Evolutionary conservation across 2,329 filamentous ascomycete species (phyloP).

Genomic region (Aspergillus pseudonomiae): DNA sequence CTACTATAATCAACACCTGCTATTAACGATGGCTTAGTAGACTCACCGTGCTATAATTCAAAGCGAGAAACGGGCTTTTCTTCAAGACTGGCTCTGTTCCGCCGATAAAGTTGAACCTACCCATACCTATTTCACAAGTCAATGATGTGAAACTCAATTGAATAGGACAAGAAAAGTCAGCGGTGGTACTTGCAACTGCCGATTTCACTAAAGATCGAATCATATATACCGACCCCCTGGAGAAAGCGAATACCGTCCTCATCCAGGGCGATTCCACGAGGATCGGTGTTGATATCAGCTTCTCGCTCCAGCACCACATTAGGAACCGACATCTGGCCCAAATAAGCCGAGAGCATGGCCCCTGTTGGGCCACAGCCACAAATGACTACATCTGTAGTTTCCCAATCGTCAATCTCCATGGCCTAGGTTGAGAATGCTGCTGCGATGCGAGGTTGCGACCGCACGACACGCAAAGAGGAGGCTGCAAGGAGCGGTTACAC

Average conservation of each 20-base stretch:
- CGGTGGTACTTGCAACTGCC: slow-evolving; percentile 25
- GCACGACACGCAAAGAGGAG: not conserved
- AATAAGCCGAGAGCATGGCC: slow-evolving; percentile 32
- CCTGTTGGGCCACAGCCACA: slow-evolving; percentile 40
- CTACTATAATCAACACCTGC: slow-evolving; percentile 6
- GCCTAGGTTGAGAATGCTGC: not conserved
- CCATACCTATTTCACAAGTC: slow-evolving; percentile 18
- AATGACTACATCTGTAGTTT: slow-evolving; percentile 34
- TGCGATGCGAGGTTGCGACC: not conserved
- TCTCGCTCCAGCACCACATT: slow-evolving; percentile 36
- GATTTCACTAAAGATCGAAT: slow-evolving; percentile 30
- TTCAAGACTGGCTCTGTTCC: slow-evolving; percentile 24
- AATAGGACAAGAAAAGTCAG: not conserved
- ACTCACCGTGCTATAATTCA: slow-evolving; percentile 21
- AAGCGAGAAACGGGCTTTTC: slow-evolving; percentile 25
- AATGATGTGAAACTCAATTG: not conserved
- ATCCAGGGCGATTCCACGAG: slow-evolving; percentile 37
- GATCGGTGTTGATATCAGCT: slow-evolving; percentile 34
- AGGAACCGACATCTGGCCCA: slow-evolving; percentile 26
- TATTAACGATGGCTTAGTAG: not conserved
- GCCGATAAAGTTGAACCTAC: slow-evolving; percentile 28
- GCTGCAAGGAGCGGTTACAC: not conserved
- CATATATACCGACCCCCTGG: slow-evolving; percentile 34
- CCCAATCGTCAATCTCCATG: slow-evolving; percentile 7
- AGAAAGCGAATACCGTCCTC: slow-evolving; percentile 37